Conservation (phyloP, 2,329 filamentous ascomycete genomes). For the Hymenoscyphus scutula region DNA sequence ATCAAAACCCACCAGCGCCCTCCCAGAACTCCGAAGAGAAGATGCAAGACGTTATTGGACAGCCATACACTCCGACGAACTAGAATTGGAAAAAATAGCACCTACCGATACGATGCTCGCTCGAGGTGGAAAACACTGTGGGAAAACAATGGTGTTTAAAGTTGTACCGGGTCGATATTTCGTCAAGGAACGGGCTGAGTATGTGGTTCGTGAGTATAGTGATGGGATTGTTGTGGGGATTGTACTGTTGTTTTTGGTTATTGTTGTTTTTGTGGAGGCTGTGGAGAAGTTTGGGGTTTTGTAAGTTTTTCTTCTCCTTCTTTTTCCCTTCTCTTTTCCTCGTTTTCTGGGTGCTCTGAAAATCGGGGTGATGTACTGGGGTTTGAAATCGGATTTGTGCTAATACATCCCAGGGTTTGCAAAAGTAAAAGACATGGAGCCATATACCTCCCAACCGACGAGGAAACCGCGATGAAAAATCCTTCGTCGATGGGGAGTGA, state of each 20-base stretch:
- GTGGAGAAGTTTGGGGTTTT: constrained; percentile 24
- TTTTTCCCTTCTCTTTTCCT: too few species aligned
- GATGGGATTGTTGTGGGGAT: constrained; percentile 34
- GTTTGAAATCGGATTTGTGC: too few species aligned
- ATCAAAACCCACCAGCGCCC: constrained; percentile 28
- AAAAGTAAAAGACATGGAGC: too few species aligned
- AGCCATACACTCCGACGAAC: constrained; percentile 3
- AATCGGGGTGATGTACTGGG: too few species aligned
- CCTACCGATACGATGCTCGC: too few species aligned
- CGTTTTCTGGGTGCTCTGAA: too few species aligned
- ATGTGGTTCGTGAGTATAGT: constrained; percentile 24
- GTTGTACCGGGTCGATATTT: background rate
- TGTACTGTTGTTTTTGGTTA: constrained; percentile 30
- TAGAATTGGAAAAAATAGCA: background rate
- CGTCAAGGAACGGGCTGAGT: constrained; percentile 2
- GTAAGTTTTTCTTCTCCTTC: constrained; percentile 18
- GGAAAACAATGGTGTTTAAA: background rate
- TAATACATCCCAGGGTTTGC: too few species aligned
- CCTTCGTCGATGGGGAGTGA: too few species aligned
- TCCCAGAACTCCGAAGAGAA: constrained; percentile 26
- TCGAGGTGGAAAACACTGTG: too few species aligned
- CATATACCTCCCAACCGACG: too few species aligned
- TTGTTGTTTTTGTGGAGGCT: constrained; percentile 28
- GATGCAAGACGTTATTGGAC: constrained; percentile 29
- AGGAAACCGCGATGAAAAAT: too few species aligned